Evolutionary conservation across 495 filamentous ascomycete species (phyloP).

Genomic region (Neurospora sp.): DNA sequence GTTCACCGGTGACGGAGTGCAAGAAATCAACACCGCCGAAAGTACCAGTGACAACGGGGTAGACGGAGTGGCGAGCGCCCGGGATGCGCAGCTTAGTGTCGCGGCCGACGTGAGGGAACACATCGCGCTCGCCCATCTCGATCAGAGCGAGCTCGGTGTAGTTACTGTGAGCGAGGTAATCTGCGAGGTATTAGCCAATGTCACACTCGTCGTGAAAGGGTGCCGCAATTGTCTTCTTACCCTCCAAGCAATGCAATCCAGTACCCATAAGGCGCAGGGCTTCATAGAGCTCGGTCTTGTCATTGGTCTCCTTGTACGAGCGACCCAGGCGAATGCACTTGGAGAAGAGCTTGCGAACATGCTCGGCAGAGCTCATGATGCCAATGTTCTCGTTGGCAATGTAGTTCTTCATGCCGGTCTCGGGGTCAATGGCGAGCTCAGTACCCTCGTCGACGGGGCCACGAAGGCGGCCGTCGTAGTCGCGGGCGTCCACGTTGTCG

Average conservation of each 20-base stretch:
- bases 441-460: constrained; percentile 69
- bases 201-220: neutral
- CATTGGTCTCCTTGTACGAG: constrained; percentile 47
- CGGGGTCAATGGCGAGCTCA: constrained; percentile 65
- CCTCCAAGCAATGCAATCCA: constrained; percentile 80
- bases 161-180: constrained; percentile 87
- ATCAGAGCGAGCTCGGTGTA: constrained; percentile 78
- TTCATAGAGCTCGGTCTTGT: constrained; percentile 72
- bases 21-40: constrained; percentile 84
- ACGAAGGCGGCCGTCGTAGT: constrained; percentile 68
- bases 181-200: constrained; percentile 24
- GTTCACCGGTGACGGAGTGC: constrained; percentile 81
- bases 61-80: constrained; percentile 56
- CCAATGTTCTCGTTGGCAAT: constrained; percentile 69
- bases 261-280: constrained; percentile 78
- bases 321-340: constrained; percentile 64
- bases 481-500: constrained; percentile 74
- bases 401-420: constrained; percentile 84
- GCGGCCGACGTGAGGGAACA: constrained; percentile 81
- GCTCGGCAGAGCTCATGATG: constrained; percentile 65
- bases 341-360: constrained; percentile 64
- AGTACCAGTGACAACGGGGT: constrained; percentile 76
- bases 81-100: constrained; percentile 52
- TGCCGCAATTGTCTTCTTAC: constrained; percentile 17
- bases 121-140: constrained; percentile 64